phyloP scores from a whole-genome alignment of 2,329 filamentous ascomycete genomes.

The Apiospora rasikravindrae region DNA sequence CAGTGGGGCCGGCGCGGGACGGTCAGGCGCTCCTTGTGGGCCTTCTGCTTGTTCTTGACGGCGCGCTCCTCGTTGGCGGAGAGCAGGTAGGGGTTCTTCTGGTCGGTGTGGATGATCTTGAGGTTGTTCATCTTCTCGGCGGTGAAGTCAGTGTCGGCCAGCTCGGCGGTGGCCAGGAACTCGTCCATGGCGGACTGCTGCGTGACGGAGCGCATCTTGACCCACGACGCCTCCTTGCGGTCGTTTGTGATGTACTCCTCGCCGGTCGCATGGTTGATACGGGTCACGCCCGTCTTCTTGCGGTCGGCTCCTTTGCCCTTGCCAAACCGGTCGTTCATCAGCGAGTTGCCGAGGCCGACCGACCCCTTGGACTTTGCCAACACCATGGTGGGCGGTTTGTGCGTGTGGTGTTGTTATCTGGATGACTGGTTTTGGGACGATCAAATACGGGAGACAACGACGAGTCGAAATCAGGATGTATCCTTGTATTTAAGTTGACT shows the following conservation, averaged over 20 bases:
- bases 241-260: constrained; percentile 93
- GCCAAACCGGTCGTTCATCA: constrained; percentile 99
- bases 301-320: constrained; percentile 87
- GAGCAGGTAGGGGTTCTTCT: constrained; percentile 92
- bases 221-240: constrained; percentile 90
- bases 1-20: constrained; percentile 89
- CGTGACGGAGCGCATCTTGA: constrained; percentile 99
- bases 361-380: constrained; percentile 91
- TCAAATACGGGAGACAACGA: constrained; percentile 6
- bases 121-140: constrained; percentile 99
- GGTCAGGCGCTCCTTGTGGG: constrained; percentile 79
- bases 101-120: constrained; percentile 96
- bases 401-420: too few relatives aligned
- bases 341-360: constrained; percentile 92
- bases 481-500: constrained; percentile 10
- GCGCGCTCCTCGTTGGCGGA: constrained; percentile 83
- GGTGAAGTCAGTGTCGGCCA: constrained; percentile 98
- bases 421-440: neutral
- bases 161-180: constrained; percentile 91
- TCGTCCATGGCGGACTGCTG: constrained; percentile 97
- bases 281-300: constrained; percentile 69
- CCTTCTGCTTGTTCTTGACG: constrained; percentile 79
- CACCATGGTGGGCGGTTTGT: constrained; percentile 51
- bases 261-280: constrained; percentile 79
- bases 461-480: neutral